A percentile compares a stretch with the other conserved stretches of the same genome.
Evolutionary conservation across 768 basidiomycete genomes (phyloP).

Genomic region (Kondoa subrosea): DNA sequence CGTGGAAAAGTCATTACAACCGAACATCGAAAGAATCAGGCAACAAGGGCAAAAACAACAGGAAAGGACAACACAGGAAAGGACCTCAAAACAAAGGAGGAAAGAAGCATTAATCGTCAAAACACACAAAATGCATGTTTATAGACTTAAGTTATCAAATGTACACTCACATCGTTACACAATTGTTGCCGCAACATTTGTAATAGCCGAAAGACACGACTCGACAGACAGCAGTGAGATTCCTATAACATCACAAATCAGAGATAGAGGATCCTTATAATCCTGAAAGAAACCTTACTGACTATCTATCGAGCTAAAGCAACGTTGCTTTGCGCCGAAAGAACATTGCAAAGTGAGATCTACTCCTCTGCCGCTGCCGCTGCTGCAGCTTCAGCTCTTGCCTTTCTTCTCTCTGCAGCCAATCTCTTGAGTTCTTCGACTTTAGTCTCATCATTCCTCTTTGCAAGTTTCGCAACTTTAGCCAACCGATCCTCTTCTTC

Average conservation of each 20-base stretch:
- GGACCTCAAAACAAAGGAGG: neutral
- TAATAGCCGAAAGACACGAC: no score
- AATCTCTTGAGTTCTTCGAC: constrained; percentile 64
- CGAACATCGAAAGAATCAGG: neutral
- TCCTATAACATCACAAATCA: no score
- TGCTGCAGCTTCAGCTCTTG: constrained; percentile 19
- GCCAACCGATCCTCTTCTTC: constrained; percentile 46
- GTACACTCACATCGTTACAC: no score
- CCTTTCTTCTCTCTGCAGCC: constrained; percentile 43
- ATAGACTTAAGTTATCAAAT: no score
- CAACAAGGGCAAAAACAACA: neutral
- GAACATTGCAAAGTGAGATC: neutral
- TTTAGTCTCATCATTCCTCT: constrained; percentile 57
- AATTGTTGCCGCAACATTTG: no score
- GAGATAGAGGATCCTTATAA: no score
- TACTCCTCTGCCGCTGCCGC: neutral
- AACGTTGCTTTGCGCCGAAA: neutral
- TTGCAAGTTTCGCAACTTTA: constrained; percentile 38
- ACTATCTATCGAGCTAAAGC: neutral
- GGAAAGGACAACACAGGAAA: neutral
- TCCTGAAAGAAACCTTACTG: no score
- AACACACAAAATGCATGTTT: no score
- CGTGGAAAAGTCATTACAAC: constrained; percentile 26
- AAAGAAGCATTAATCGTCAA: neutral
- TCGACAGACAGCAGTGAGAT: no score